Conservation (phyloP, 2,329 filamentous ascomycete species). For the Hymenoscyphus occultus region DNA sequence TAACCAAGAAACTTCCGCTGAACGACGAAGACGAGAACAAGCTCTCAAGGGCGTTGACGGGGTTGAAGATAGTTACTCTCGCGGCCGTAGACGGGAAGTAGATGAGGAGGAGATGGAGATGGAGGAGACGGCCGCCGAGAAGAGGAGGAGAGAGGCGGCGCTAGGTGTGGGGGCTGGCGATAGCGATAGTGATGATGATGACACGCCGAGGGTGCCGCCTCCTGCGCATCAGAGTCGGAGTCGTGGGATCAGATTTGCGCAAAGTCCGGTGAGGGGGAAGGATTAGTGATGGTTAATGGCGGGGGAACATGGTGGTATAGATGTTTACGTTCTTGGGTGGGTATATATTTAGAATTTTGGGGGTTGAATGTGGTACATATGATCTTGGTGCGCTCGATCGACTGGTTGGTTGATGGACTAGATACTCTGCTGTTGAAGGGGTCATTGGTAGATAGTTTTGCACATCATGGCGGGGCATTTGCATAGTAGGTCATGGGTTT, state of each 20-base stretch:
- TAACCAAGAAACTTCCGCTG: slow-evolving; percentile 60
- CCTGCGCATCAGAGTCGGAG: slow-evolving; percentile 22
- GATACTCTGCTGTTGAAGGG: too few species aligned
- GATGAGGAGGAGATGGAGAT: slow-evolving; percentile 1
- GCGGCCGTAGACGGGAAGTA: neutral
- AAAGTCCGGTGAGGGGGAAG: slow-evolving; percentile 34
- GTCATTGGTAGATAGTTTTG: too few species aligned
- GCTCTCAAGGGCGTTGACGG: slow-evolving; percentile 12
- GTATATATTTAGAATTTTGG: too few species aligned
- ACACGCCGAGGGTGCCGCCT: slow-evolving; percentile 33
- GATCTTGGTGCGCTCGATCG: too few species aligned
- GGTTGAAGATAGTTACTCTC: neutral
- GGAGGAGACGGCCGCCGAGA: slow-evolving; percentile 26
- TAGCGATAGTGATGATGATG: slow-evolving; percentile 34
- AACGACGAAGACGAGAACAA: slow-evolving; percentile 11
- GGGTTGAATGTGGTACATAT: too few species aligned
- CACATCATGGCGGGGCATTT: too few species aligned
- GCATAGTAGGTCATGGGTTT: too few species aligned
- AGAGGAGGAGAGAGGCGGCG: slow-evolving; percentile 69
- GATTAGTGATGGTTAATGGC: neutral
- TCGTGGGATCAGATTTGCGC: slow-evolving; percentile 36
- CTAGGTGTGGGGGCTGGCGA: slow-evolving; percentile 52
- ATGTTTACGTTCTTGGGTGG: too few species aligned
- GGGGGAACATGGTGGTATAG: too few species aligned
- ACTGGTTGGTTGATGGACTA: too few species aligned